Conservation (phyloP, 1,139 yeast species). For the Geotrichum bryndzae region DNA sequence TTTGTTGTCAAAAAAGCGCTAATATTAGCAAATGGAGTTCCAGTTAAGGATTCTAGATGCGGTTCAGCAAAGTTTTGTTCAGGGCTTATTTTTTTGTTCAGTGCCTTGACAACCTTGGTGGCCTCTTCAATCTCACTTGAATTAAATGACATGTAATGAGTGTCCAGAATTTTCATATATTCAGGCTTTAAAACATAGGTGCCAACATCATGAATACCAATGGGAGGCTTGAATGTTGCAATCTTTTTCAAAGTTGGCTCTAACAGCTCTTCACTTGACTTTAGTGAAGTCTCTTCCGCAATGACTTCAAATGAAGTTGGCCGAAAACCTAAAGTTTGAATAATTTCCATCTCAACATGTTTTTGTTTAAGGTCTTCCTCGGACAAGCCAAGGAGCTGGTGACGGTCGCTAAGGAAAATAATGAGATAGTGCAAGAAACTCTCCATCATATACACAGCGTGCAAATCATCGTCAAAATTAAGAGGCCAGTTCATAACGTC, state of each 20-base stretch:
- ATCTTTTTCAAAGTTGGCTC: conserved; percentile 58
- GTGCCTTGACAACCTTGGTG: conserved; percentile 45
- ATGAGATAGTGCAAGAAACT: conserved; percentile 71
- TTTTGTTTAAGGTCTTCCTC: conserved; percentile 45
- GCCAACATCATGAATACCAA: conserved; percentile 61
- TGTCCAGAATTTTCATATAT: conserved; percentile 54
- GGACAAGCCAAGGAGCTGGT: conserved; percentile 48
- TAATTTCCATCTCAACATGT: conserved; percentile 59
- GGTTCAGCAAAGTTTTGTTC: conserved; percentile 33
- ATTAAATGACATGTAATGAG: conserved; percentile 72
- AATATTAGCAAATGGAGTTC: conserved; percentile 33
- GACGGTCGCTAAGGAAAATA: conserved; percentile 61
- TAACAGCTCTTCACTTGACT: conserved; percentile 57
- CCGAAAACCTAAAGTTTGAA: conserved; percentile 69
- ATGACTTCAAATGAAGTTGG: conserved; percentile 68
- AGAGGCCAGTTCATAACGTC: conserved; percentile 45
- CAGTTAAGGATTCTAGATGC: conserved; percentile 28
- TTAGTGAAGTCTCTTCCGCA: conserved; percentile 50
- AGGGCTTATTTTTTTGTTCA: conserved; percentile 25
- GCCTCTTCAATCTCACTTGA: conserved; percentile 78
- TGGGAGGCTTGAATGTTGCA: conserved; percentile 60
- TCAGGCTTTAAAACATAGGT: conserved; percentile 59
- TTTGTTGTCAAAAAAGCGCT: conserved; percentile 33
- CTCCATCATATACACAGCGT: conserved; percentile 63
- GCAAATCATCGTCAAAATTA: conserved; percentile 35